Percentiles rank a stretch among this genome's conserved stretches.
These are phyloP conservation scores for Boletus vermiculosoides DNA, from an alignment of 768 basidiomycete species.

Conservation along the genomic window DNA sequence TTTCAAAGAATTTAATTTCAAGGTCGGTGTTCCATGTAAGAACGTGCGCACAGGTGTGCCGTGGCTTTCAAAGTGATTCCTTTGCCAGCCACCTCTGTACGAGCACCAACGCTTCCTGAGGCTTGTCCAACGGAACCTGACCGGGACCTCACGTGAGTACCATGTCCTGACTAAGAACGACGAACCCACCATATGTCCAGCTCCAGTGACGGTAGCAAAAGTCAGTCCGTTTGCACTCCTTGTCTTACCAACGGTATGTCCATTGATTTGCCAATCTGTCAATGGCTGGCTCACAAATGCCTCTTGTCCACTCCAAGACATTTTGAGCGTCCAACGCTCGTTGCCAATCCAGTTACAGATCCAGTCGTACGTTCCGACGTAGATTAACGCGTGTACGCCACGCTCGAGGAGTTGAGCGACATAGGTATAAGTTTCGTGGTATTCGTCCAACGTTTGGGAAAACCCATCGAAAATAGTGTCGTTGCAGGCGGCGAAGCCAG, in stretches of 20 bases:
- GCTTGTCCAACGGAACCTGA: slow-evolving; percentile 60
- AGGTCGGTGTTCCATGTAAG: background rate
- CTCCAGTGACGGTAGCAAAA: slow-evolving; percentile 58
- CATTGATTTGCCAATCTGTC: slow-evolving; percentile 55
- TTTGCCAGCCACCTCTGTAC: slow-evolving; percentile 44
- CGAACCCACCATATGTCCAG: slow-evolving; percentile 66
- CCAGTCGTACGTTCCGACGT: slow-evolving; percentile 71
- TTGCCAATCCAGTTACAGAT: slow-evolving; percentile 76
- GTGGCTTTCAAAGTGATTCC: slow-evolving; percentile 9
- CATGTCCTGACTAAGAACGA: background rate
- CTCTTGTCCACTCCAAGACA: slow-evolving; percentile 64
- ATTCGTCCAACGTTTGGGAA: slow-evolving; percentile 38
- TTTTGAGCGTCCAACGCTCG: slow-evolving; percentile 64
- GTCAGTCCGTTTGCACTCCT: slow-evolving; percentile 57
- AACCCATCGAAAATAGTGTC: slow-evolving; percentile 49
- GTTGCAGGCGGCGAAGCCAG: slow-evolving; percentile 39
- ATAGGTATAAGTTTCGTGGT: slow-evolving; percentile 30
- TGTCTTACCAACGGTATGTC: slow-evolving; percentile 46
- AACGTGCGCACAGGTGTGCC: background rate
- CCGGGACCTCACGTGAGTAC: background rate
- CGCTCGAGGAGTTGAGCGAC: slow-evolving; percentile 58
- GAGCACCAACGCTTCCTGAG: slow-evolving; percentile 47
- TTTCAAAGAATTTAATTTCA: background rate
- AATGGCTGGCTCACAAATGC: slow-evolving; percentile 46
- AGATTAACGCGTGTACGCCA: slow-evolving; percentile 66